These are phyloP conservation scores for Alloascoidea africana DNA, from an alignment of 805 yeast genomes.

Conservation along the genomic window DNA sequence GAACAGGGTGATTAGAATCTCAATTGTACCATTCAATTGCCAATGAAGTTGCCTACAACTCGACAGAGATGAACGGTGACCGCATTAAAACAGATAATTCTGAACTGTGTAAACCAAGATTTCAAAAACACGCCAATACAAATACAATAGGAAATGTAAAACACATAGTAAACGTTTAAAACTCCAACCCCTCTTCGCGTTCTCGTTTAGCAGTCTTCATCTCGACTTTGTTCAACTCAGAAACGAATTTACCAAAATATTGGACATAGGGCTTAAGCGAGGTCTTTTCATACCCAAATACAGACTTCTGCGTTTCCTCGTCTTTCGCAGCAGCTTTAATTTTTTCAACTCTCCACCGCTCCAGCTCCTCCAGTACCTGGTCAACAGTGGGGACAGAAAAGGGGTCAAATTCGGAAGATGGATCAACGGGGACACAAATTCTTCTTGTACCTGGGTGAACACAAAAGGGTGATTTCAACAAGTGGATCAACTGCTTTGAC, in stretches of 20 bases:
- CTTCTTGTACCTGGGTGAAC: conserved; percentile 93
- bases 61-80: too few species aligned
- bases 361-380: conserved; percentile 49
- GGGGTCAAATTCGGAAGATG: conserved; percentile 51
- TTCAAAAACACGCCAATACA: too few species aligned
- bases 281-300: conserved; percentile 44
- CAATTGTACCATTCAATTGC: too few species aligned
- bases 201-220: conserved; percentile 23
- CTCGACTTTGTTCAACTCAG: conserved; percentile 40
- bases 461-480: conserved; percentile 92
- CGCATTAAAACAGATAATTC: too few species aligned
- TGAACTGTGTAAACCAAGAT: too few species aligned
- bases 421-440: conserved; percentile 70
- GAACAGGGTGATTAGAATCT: too few species aligned
- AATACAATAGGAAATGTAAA: too few species aligned
- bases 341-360: conserved; percentile 13
- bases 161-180: too few species aligned
- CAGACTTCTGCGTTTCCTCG: conserved; percentile 6
- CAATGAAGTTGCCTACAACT: too few species aligned
- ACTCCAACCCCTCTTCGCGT: conserved; percentile 19
- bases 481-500: conserved; percentile 76
- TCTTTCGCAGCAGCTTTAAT: conserved; percentile 14
- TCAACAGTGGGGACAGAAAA: conserved; percentile 63
- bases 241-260: conserved; percentile 48
- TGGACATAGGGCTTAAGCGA: conserved; percentile 58